Percentiles rank a stretch among this genome's conserved stretches.
Conservation (phyloP, 2,329 filamentous ascomycete species). For the Zymoseptoria pseudotritici region DNA sequence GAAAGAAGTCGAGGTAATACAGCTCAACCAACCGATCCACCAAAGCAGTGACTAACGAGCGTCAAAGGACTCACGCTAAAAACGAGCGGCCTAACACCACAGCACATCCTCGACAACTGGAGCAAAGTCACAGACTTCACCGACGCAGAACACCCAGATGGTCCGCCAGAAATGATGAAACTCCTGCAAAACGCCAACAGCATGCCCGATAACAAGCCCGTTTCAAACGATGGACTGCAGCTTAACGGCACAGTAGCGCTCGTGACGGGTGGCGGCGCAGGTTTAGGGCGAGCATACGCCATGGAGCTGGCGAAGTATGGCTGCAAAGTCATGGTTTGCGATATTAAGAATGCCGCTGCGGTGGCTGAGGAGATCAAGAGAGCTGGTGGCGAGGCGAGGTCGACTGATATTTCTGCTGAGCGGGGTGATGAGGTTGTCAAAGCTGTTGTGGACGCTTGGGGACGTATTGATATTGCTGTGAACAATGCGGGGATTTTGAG, state of each 20-base stretch:
- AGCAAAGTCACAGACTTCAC: slow-evolving; percentile 72
- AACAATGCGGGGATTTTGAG: slow-evolving; percentile 96
- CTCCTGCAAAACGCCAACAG: slow-evolving; percentile 84
- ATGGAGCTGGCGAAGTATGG: slow-evolving; percentile 77
- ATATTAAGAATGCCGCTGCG: slow-evolving; percentile 78
- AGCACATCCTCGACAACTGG: slow-evolving; percentile 51
- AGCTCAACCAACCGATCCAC: neutral
- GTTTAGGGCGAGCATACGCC: slow-evolving; percentile 83
- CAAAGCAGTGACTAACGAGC: neutral
- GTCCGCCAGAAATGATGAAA: slow-evolving; percentile 74
- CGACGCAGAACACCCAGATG: slow-evolving; percentile 57
- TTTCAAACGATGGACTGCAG: slow-evolving; percentile 90
- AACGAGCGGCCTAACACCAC: slow-evolving; percentile 38
- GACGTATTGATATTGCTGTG: slow-evolving; percentile 78
- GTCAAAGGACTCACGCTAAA: slow-evolving; percentile 78
- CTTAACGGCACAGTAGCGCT: slow-evolving; percentile 79
- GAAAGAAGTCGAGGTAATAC: slow-evolving; percentile 80
- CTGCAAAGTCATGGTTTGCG: slow-evolving; percentile 87
- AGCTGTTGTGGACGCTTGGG: slow-evolving; percentile 82
- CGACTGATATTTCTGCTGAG: slow-evolving; percentile 85
- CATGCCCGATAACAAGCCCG: slow-evolving; percentile 89
- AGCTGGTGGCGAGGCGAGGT: slow-evolving; percentile 76
- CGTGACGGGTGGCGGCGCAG: slow-evolving; percentile 78
- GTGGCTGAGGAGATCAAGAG: slow-evolving; percentile 89
- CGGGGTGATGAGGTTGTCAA: slow-evolving; percentile 86